Base-by-base conservation (phyloP, 495 filamentous ascomycete genomes). In the Penicillium argentinense region DNA sequence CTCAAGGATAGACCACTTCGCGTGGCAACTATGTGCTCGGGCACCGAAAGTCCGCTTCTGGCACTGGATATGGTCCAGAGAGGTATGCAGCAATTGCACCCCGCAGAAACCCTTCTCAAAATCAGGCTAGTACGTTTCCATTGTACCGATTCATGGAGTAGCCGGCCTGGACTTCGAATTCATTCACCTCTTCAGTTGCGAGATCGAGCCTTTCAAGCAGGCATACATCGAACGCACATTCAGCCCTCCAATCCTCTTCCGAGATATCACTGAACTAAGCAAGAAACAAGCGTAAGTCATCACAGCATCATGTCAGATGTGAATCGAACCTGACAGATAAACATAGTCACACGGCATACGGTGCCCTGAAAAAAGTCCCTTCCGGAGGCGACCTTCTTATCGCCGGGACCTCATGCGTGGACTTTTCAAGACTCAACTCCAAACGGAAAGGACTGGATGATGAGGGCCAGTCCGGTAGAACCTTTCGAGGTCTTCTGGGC, bases 171-270 rank as follows among this genome's bases (percentile, higher is more conserved):
- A 33, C 13, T 42, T 62, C 9, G 28, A 37, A 18, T 25, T 88
- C 21, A 56, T 76, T 0, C 89, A 95, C 57, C 48, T 80, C 2
- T 93, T 91, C 61, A 89, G 85, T 52, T 87, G 82, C 16, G 89
- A 95, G 62, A 89, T 91, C 34, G 87, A 81, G 34, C 75, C 80
- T 0, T 86, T 76, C 63, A 93, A 93, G 56, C 88, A 92, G 57
- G 81, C 81, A 2, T 92, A 88, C 59, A 93, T 95, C 49, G 75
- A 86, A 50, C 73, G 86, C 11, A 95, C 93, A 62, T 83, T 86
- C 44, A 69, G 74, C 8, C 77, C 80, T 0, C 70, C 69, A 0
- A 63, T 82, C 22, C 64, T 93, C 11, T 90, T 91, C 42, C 70
- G 84, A 5, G 85, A 95, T 62, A 77, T 91, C 3, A 67, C 66